Base-by-base conservation (phyloP, 176 grass and related monocot species). In the Chloris gayana region DNA sequence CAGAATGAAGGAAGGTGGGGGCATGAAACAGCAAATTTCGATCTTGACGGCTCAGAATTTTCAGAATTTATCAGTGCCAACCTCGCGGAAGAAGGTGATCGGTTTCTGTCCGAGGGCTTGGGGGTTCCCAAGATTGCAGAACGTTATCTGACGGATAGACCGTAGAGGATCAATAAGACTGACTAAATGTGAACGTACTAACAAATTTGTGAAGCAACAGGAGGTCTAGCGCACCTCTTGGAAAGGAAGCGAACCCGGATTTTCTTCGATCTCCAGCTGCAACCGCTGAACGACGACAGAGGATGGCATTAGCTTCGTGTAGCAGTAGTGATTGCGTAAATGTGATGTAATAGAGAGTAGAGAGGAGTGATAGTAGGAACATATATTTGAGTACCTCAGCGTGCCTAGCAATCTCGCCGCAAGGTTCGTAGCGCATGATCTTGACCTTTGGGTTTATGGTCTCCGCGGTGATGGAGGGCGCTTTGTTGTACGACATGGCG, bases 101-200 rank as follows among this genome's bases (percentile, higher is more conserved):
- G 91, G 88, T 10, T 22, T 74, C 85, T 97, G 90, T 42, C 88
- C 90, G 38, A 93, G 86, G 77, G 70, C 88, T 72, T 89, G 88
- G 9, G 90, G 90, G 70, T 97, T 93, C 74, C 93, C 88, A 58
- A 97, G 86, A 59, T 97, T 93, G 82, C 84, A 93, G 76, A 87
- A 85, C 32, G 71, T 77, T 87, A 93, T 89, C 94, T 93, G 61
- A 61, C 29, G 21, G 27, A 35, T 70, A 69, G 14, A 35, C 74
- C 64, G 0, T 46, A 21, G 6, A 22, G 4, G 14, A 29, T 68
- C 14, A 49, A 33, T 17, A 61, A 70, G 19, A 33, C 33, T 22
- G 27, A 45, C 37, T 34, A 76, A 4, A 30, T 5, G 31, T 49
- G 54, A 19, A n/a, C 6, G 2, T 25, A 58, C 1, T 58, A n/a